Evolutionary conservation across 2,329 filamentous ascomycete genomes (phyloP), one percentile per base, ranked within the genome.

Genomic region (Cadophora malorum): DNA sequence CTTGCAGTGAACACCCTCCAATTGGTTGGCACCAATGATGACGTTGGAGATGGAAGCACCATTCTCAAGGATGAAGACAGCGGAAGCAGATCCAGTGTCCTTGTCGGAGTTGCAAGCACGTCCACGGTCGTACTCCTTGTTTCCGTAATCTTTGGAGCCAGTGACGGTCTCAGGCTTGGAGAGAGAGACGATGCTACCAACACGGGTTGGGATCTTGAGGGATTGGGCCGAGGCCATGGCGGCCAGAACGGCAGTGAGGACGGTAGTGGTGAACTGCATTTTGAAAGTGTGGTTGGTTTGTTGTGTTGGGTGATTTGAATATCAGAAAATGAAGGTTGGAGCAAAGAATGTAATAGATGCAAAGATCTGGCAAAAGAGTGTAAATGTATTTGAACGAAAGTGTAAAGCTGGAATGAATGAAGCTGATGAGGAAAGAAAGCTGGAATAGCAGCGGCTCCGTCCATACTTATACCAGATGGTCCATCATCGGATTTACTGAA

Each of bases 21-120:
- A 79, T 69, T 85, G 79, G 67, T 82, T 80, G n/a, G 79, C 79
- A 25, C 85, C 83, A 63, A 86, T 85, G 74, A 86, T 85, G 74
- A 83, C 83, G 72, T 86, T 86, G 70, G 80, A 81, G 33, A 86
- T 77, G 31, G 80, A 83, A 35, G 81, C 85, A 35, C 84, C 84
- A 62, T 81, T 78, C 74, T 82, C 79, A 63, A 87, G 78, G 69
- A 83, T 79, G 80, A 86, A 86, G 75, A 86, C 84, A 56, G 84
- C 82, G 63, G 82, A 67, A 4, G 21, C 33, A 28, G 58, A 67
- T 68, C 71, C 72, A 23, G 70, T 73, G 35, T 74, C 72, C 8
- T 50, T 64, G 23, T 72, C 71, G 12, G 66, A 65, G 67, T 73
- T 55, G 58, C 72, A 74, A 35, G 67, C 52, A n/a, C 50, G 67